phyloP scores from a whole-genome alignment of 306 rosid species.

The Calophaca sinica region DNA sequence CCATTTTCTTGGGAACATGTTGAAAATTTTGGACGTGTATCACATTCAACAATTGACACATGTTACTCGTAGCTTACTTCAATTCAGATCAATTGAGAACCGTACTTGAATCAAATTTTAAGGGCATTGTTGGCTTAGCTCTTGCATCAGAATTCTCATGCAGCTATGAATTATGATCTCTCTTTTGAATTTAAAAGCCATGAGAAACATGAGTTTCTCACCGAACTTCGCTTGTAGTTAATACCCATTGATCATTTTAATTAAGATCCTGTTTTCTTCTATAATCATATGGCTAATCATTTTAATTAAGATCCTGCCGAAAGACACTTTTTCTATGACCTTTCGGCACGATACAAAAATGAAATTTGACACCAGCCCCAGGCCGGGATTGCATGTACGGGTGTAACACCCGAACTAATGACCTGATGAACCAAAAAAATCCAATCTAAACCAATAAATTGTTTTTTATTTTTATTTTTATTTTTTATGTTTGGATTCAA shows the following conservation, averaged over 20 bases:
- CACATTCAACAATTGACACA: conserved; percentile 21
- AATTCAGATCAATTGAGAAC: not conserved
- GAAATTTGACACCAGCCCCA: too few relatives aligned
- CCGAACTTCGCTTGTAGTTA: not conserved
- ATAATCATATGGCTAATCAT: not conserved
- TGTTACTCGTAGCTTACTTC: not conserved
- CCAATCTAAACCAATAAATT: too few relatives aligned
- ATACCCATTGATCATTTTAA: not conserved
- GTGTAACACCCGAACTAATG: too few relatives aligned
- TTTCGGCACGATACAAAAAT: too few relatives aligned
- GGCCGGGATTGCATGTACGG: too few relatives aligned
- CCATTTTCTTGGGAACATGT: conserved; percentile 2
- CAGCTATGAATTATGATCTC: not conserved
- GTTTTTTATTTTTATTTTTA: too few relatives aligned
- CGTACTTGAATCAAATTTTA: conserved; percentile 15
- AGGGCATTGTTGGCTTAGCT: not conserved
- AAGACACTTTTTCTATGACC: too few relatives aligned
- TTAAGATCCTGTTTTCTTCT: not conserved
- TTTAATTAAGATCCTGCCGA: too few relatives aligned
- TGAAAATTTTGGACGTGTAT: not conserved
- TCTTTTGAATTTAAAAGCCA: conserved; percentile 30
- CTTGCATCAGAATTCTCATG: too few relatives aligned
- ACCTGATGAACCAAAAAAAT: too few relatives aligned
- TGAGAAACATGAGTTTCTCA: conserved; percentile 38
- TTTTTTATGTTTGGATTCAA: too few relatives aligned